These are phyloP conservation scores for Diaporthe velutina DNA, from an alignment of 2,329 filamentous ascomycete genomes.

Conservation along the genomic window DNA sequence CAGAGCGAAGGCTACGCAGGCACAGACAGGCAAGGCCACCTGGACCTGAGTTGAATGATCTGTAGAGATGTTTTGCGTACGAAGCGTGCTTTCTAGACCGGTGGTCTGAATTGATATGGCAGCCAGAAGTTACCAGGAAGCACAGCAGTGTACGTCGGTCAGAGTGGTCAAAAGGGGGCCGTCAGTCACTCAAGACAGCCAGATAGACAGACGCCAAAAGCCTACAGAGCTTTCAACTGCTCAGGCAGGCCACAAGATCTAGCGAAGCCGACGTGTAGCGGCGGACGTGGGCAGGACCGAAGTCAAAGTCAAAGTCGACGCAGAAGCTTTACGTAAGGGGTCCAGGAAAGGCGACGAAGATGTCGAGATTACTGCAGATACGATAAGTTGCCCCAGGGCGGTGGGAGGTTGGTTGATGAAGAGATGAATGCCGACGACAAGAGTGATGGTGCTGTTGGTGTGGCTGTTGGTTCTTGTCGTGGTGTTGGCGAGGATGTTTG, in stretches of 20 bases:
- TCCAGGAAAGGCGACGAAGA: conserved; percentile 15
- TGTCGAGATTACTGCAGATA: conserved; percentile 36
- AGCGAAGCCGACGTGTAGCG: conserved; percentile 24
- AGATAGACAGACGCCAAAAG: conserved; percentile 28
- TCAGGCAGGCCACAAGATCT: conserved; percentile 22
- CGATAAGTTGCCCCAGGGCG: conserved; percentile 17
- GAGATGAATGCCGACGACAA: conserved; percentile 3
- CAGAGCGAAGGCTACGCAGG: conserved; percentile 37
- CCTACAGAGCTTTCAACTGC: conserved; percentile 33
- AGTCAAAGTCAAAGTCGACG: conserved; percentile 14
- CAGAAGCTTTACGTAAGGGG: conserved; percentile 29
- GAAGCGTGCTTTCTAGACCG: conserved; percentile 6
- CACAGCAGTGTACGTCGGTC: conserved; percentile 29
- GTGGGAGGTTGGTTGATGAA: conserved; percentile 27
- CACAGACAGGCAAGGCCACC: conserved; percentile 33
- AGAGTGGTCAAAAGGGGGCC: conserved; percentile 28
- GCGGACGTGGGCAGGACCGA: conserved; percentile 23
- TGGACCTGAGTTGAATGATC: conserved; percentile 11
- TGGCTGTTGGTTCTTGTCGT: conserved; percentile 27
- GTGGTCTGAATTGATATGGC: background rate
- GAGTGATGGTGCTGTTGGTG: conserved; percentile 11
- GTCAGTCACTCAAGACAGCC: conserved; percentile 21
- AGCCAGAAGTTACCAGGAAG: conserved; percentile 3
- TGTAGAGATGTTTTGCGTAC: conserved; percentile 20
- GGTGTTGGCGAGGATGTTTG: conserved; percentile 19